phyloP scores from a whole-genome alignment of 306 rosid genomes.

The Fragaria vesca region DNA sequence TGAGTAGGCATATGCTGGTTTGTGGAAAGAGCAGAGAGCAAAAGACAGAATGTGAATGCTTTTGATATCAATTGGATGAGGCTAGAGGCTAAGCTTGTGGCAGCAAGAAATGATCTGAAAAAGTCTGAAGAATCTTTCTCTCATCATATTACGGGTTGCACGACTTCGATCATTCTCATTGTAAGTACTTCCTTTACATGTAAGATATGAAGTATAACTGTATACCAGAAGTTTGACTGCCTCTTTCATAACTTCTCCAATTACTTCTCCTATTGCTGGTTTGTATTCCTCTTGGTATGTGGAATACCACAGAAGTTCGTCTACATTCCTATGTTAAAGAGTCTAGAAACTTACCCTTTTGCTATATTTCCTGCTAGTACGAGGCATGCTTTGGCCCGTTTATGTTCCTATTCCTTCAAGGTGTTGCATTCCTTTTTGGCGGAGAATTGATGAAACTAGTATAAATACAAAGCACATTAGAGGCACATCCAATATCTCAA shows the following conservation, averaged over 20 bases:
- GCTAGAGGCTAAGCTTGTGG: no score
- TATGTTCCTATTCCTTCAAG: not conserved
- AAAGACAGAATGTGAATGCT: no score
- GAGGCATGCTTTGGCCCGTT: not conserved
- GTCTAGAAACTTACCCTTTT: not conserved
- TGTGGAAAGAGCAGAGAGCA: slow-evolving; percentile 77
- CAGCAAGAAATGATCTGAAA: no score
- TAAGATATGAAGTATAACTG: not conserved
- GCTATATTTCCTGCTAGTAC: not conserved
- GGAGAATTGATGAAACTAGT: no score
- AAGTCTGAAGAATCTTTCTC: no score
- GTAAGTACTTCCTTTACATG: not conserved
- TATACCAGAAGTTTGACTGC: not conserved
- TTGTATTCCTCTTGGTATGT: not conserved
- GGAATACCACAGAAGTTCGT: no score
- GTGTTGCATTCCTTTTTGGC: no score
- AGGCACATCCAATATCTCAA: not conserved
- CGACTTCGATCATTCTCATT: not conserved
- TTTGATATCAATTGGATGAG: no score
- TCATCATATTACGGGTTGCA: not conserved
- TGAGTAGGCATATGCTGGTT: not conserved
- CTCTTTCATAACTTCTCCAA: not conserved
- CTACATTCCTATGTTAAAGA: no score
- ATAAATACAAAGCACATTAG: no score
- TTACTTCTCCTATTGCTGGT: not conserved